Conservation (phyloP, 305 asterid genomes). For the Andrographis paniculata region DNA sequence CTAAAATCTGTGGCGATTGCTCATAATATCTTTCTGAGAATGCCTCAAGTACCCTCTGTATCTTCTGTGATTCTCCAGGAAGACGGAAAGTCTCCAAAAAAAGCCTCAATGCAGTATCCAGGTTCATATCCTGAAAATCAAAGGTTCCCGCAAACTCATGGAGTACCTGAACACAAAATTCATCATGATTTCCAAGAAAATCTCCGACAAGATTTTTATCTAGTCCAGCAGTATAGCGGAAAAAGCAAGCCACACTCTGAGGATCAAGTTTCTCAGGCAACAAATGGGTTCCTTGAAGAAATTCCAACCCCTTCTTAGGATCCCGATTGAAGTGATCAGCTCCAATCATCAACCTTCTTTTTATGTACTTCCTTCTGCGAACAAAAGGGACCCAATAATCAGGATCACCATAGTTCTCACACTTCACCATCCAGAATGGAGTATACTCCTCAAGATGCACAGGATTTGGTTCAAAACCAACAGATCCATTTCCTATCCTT, state of each 20-base stretch:
- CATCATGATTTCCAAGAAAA: conserved; percentile 95
- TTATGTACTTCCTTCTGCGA: conserved; percentile 77
- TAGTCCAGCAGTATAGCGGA: conserved; percentile 91
- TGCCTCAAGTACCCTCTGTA: conserved; percentile 96
- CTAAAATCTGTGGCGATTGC: conserved; percentile 81
- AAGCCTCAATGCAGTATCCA: conserved; percentile 87
- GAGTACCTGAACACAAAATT: conserved; percentile 89
- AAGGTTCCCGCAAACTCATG: conserved; percentile 87
- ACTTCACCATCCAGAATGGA: conserved; percentile 97
- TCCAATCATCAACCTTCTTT: conserved; percentile 95
- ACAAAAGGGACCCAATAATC: conserved; percentile 92
- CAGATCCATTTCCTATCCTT: conserved; percentile 83
- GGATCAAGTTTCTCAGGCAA: conserved; percentile 98
- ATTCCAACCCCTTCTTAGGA: conserved; percentile 95
- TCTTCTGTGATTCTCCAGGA: conserved; percentile 99
- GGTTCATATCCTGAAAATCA: conserved; percentile 95
- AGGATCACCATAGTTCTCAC: conserved; percentile 78
- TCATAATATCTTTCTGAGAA: conserved; percentile 94
- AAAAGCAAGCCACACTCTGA: conserved; percentile 98
- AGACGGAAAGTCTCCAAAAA: conserved; percentile 91
- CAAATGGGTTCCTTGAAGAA: conserved; percentile 95
- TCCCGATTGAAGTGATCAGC: conserved; percentile 99
- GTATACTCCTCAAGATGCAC: conserved; percentile 70
- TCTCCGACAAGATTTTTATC: conserved; percentile 98
- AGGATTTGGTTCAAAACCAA: conserved; percentile 52